A percentile compares a stretch with the other conserved stretches of the same genome.
These are phyloP conservation scores for Cladobotryum mycophilum DNA, from an alignment of 2,329 filamentous ascomycete species.

Conservation along the genomic window DNA sequence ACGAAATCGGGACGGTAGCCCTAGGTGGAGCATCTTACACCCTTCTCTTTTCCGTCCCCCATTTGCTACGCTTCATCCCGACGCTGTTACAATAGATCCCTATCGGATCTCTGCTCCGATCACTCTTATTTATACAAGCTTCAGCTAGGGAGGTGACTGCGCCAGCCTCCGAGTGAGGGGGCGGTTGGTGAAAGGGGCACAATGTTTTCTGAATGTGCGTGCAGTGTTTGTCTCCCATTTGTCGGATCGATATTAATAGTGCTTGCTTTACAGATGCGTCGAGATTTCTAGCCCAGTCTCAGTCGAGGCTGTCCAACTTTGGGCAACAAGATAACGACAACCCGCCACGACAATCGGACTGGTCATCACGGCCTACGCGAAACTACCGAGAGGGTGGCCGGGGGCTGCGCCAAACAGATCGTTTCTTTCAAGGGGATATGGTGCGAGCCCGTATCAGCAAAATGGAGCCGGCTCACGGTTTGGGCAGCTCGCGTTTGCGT, in stretches of 20 bases:
- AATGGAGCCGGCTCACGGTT: constrained; percentile 65
- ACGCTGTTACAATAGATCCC: neutral
- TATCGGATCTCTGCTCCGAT: constrained; percentile 7
- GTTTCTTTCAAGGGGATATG: constrained; percentile 39
- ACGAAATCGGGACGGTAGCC: no score
- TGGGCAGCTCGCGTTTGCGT: constrained; percentile 67
- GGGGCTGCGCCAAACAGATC: constrained; percentile 31
- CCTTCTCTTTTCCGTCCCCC: neutral
- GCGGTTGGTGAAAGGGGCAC: constrained; percentile 27
- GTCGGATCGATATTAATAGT: constrained; percentile 18
- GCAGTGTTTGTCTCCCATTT: neutral
- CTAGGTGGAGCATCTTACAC: no score
- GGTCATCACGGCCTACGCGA: constrained; percentile 29
- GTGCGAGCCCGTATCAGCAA: constrained; percentile 78
- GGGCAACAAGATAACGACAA: constrained; percentile 49
- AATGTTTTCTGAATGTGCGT: constrained; percentile 76
- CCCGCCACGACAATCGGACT: constrained; percentile 25
- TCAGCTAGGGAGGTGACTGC: constrained; percentile 6
- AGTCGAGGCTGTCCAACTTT: constrained; percentile 76
- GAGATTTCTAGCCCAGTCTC: constrained; percentile 91
- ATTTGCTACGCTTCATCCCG: neutral
- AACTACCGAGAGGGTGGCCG: constrained; percentile 26
- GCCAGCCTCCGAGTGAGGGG: constrained; percentile 23
- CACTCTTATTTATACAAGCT: neutral
- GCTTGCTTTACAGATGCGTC: constrained; percentile 69